Conservation (phyloP, 805 yeast genomes). For the Yueomyces sp. region DNA sequence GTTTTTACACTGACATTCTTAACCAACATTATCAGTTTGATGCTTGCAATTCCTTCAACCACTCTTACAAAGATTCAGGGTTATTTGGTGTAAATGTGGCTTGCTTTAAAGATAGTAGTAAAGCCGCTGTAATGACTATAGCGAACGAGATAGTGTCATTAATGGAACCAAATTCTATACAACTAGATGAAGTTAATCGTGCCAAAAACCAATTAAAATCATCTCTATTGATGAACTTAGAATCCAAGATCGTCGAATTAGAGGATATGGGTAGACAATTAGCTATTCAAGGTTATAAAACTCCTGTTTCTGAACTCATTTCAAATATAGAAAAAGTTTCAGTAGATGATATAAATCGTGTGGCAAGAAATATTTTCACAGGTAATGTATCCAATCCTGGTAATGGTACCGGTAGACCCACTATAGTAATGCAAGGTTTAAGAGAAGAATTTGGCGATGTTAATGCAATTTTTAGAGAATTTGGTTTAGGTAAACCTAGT, state of each 20-base stretch:
- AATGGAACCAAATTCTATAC: background rate
- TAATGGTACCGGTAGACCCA: conserved; percentile 54
- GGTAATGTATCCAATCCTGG: conserved; percentile 39
- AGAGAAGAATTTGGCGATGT: conserved; percentile 81
- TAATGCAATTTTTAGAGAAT: conserved; percentile 43
- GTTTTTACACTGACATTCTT: conserved; percentile 81
- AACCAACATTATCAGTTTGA: conserved; percentile 88
- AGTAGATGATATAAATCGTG: conserved; percentile 51
- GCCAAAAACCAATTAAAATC: conserved; percentile 89
- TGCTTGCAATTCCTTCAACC: conserved; percentile 77
- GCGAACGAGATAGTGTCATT: conserved; percentile 29
- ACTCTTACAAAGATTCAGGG: conserved; percentile 82
- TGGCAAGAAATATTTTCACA: conserved; percentile 64
- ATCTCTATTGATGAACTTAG: conserved; percentile 82
- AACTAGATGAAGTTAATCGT: conserved; percentile 58
- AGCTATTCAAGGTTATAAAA: conserved; percentile 64
- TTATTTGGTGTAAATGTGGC: conserved; percentile 80
- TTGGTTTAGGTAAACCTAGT: conserved; percentile 52
- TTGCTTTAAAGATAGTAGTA: conserved; percentile 78
- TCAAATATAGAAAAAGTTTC: conserved; percentile 56
- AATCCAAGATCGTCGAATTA: conserved; percentile 81
- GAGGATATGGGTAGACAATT: conserved; percentile 95
- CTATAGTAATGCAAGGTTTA: conserved; percentile 81
- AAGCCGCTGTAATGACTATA: conserved; percentile 67
- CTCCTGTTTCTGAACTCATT: conserved; percentile 74